Evolutionary conservation across 139 green algal genomes (phyloP), one percentile per base, ranked within the genome.

Genomic region (Auxenochlorella pyrenoidosa): DNA sequence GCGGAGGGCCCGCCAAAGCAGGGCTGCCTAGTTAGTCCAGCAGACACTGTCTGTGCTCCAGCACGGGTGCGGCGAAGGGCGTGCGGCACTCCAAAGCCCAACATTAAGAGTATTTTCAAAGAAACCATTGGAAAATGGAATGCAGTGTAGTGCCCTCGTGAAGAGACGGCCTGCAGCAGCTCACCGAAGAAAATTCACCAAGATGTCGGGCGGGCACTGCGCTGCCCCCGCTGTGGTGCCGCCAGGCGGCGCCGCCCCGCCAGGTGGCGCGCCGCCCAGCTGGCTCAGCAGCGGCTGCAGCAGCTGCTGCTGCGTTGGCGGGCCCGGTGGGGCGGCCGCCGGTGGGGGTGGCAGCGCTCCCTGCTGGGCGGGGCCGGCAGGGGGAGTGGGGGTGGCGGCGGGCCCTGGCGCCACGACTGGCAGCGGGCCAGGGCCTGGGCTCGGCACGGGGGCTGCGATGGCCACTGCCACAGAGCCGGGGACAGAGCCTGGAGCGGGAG

Each of bases 171-270:
- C n/a, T n/a, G n/a, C n/a, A n/a, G n/a, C n/a, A 13, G 70, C 79
- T 58, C 79, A 85, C 79, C 79, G 34, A 38, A 59, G 19, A 40
- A 60, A 85, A 22, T 85, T 75, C 26, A 85, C 8, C 8, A 58
- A 43, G 19, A 75, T 38, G 28, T 85, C 79, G 8, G 59, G 58
- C 19, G 5, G 66, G 79, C 79, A 85, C 71, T 30, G 21, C 22
- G 38, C 1, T 13, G 51, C 51, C 32, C 13, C 47, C 6, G 58
- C 54, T 19, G 51, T 13, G 2, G 36, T 58, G 43, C n/a, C n/a
- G 34, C 26, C 78, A 16, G 65, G 26, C 3, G 79, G 58, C 5
- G 38, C 21, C 10, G 12, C n/a, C 18, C 8, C 36, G 3, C 12
- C 28, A 3, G 36, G 18, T 13, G n/a, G n/a, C n/a, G 15, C 30